Evolutionary conservation across 371 early-diverging fungal genomes (phyloP).

Genomic region (Entomophthora muscae): DNA sequence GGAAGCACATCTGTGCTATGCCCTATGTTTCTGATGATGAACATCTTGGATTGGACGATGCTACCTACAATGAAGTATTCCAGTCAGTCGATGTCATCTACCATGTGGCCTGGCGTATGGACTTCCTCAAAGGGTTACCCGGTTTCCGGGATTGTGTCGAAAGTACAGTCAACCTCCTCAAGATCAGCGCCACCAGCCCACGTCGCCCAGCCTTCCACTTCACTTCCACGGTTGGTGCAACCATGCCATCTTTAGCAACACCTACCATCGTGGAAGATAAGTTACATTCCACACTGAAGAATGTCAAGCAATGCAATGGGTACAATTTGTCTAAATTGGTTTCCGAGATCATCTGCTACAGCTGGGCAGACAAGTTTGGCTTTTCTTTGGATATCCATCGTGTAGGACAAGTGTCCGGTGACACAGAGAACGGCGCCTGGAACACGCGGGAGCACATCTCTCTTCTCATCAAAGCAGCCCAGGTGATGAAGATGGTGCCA

Average conservation of each 20-base stretch:
- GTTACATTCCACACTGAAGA: neutral
- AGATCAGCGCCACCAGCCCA: neutral
- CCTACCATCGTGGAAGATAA: slow-evolving; percentile 12
- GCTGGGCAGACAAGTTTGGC: slow-evolving; percentile 14
- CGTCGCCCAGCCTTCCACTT: slow-evolving; percentile 4
- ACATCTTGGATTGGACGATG: slow-evolving; percentile 14
- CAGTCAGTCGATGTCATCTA: neutral
- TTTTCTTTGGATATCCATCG: slow-evolving; percentile 20
- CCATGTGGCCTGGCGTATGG: slow-evolving; percentile 11
- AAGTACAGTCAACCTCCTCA: neutral
- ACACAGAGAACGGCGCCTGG: slow-evolving; percentile 21
- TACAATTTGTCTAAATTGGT: slow-evolving; percentile 23
- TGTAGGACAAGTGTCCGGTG: slow-evolving; percentile 23
- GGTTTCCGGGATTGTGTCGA: slow-evolving; percentile 2
- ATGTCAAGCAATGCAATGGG: slow-evolving; percentile 14
- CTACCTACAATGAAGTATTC: neutral
- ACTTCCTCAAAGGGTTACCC: slow-evolving; percentile 5
- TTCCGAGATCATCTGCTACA: slow-evolving; percentile 12
- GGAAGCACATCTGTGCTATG: neutral
- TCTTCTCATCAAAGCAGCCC: slow-evolving; percentile 8
- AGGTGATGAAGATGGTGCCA: neutral
- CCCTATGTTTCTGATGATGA: slow-evolving; percentile 13
- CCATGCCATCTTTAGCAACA: neutral
- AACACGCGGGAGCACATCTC: slow-evolving; percentile 22
- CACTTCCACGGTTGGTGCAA: slow-evolving; percentile 9